Evolutionary conservation across 768 basidiomycete genomes (phyloP), one percentile per base, ranked within the genome.

Genomic region (Tulasnella sp.): DNA sequence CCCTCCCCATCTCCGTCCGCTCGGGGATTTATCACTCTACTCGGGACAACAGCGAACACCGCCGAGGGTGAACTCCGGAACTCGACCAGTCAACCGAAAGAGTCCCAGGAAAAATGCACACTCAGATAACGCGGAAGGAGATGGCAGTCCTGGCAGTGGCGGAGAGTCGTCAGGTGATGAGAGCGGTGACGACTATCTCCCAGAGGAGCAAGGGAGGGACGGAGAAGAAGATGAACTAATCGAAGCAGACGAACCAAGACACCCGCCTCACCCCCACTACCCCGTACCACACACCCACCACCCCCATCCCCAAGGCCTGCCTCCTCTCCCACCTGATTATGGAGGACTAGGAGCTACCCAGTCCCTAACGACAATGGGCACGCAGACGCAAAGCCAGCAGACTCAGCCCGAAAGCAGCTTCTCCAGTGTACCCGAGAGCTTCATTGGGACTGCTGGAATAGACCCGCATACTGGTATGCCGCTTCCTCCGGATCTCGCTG

Each of bases 271-370:
- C 34, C 62, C 62, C 31, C 62, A 68, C 31, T 68, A 68, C 31
- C 31, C 62, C 34, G 62, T 68, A 19, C 34, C 62, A 31, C 62
- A 68, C 62, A 68, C 62, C 36, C 76, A 46, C 38, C 76, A 77
- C 27, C 56, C 44, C 75, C 52, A 76, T 56, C 75, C 75, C 10
- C 75, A 77, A 36, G 73, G 73, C 38, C 38, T 74, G 21, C 76
- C 76, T 21, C 76, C 46, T 68, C 76, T 58, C 24, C 76, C 76
- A 31, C 76, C 73, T 34, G 73, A 74, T 27, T 74, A 74, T 27
- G 39, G 44, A 27, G 39, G 44, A 14, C 39, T 74, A 4, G 44
- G 14, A 27, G 73, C 34, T 6, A 74, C 39, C 44, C 73, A 74
- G 27, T 40, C 73, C 14, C 38, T 74, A 46, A 40, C 73, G n/a